Conservation (phyloP, 805 yeast species). For the Hanseniaspora singularis region DNA sequence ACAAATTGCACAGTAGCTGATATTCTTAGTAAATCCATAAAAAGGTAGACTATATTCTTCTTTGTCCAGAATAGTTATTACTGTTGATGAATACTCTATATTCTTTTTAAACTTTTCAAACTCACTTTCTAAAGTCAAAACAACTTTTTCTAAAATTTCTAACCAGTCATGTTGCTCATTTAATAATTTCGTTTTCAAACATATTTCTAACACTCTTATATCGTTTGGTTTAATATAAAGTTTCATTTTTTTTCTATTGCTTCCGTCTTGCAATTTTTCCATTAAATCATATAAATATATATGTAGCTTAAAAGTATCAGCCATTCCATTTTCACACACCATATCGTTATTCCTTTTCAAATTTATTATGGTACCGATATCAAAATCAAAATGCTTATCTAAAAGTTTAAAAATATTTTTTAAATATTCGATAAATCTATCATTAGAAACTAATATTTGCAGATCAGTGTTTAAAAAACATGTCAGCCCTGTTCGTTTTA, state of each 20-base stretch:
- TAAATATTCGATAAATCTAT: background rate
- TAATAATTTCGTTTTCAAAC: background rate
- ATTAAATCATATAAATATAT: background rate
- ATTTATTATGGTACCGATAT: too few species aligned
- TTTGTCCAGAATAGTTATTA: background rate
- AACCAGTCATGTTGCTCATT: conserved; percentile 9
- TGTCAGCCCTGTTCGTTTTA: conserved; percentile 4
- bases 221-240: background rate
- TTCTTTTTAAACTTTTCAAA: too few species aligned
- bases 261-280: background rate
- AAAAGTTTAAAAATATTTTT: background rate
- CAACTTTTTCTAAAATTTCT: conserved; percentile 2
- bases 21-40: background rate
- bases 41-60: background rate
- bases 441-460: background rate
- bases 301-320: background rate
- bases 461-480: conserved; percentile 5
- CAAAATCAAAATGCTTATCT: background rate
- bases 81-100: too few species aligned
- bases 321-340: too few species aligned
- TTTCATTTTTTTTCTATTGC: too few species aligned
- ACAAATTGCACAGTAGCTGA: background rate
- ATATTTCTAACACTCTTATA: background rate
- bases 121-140: background rate
- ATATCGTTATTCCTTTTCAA: too few species aligned